A percentile compares a stretch with the other conserved stretches of the same genome.
phyloP scores from a whole-genome alignment of 495 filamentous ascomycete species.

The Penicillium taxi region DNA sequence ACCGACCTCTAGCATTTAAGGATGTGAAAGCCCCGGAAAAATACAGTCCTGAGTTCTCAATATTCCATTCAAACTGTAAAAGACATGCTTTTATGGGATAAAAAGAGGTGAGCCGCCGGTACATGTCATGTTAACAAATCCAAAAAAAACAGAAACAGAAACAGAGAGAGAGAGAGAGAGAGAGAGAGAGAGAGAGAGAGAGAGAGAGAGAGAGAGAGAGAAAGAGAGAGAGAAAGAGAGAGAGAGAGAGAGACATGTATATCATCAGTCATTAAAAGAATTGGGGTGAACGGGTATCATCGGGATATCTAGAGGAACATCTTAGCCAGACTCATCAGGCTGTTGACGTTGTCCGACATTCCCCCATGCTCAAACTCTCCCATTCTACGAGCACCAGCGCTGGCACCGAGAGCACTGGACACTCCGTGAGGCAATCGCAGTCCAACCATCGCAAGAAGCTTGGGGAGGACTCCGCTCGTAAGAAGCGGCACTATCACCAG shows the following conservation, averaged over 20 bases:
- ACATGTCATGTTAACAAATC: too few relatives aligned
- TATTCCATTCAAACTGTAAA: constrained; percentile 2
- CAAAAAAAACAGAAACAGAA: too few relatives aligned
- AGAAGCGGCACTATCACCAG: constrained; percentile 78
- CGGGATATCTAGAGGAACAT: constrained; percentile 47
- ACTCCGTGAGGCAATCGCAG: constrained; percentile 58
- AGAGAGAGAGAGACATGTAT: constrained; percentile 3
- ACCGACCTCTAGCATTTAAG: constrained; percentile 9
- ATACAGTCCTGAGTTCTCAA: constrained; percentile 1
- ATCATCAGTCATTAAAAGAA: constrained; percentile 17
- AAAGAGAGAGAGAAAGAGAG: not conserved
- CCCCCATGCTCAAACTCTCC: constrained; percentile 21
- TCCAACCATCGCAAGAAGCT: constrained; percentile 65
- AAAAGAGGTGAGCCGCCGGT: too few relatives aligned
- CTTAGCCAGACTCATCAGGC: constrained; percentile 52
- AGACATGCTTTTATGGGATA: constrained; percentile 5
- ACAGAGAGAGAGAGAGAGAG: too few relatives aligned
- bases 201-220: not conserved
- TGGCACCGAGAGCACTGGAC: constrained; percentile 43
- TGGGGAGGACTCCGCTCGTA: constrained; percentile 68
- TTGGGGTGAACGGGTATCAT: not conserved
- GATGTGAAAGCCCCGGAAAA: not conserved
- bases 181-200: too few relatives aligned
- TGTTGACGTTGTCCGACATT: constrained; percentile 38
- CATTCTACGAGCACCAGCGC: constrained; percentile 27